A percentile compares a stretch with the other conserved stretches of the same genome.
phyloP scores from a whole-genome alignment of 768 basidiomycete genomes.

The Lyophyllum semitale region DNA sequence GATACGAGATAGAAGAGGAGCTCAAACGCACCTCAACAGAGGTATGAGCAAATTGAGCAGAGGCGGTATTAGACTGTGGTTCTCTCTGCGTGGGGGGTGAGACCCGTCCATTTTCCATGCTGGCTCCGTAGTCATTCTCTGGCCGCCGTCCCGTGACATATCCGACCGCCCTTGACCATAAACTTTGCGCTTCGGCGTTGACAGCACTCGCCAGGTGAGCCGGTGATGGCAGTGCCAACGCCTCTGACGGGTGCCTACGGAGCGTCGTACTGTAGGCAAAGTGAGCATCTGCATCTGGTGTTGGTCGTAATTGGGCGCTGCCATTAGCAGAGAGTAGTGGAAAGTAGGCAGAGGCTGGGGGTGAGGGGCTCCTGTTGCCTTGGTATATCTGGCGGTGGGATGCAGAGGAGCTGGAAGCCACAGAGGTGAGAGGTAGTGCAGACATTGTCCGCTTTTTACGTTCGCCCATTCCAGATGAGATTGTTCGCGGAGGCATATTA shows the following conservation, averaged over 20 bases:
- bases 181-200: conserved; percentile 47
- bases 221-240: conserved; percentile 45
- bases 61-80: conserved; percentile 54
- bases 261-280: conserved; percentile 86
- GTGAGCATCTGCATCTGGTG: conserved; percentile 67
- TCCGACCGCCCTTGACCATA: conserved; percentile 51
- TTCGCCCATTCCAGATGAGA: conserved; percentile 41
- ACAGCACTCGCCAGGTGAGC: conserved; percentile 47
- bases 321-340: conserved; percentile 53
- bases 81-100: conserved; percentile 29
- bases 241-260: conserved; percentile 62
- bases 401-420: conserved; percentile 38
- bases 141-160: conserved; percentile 39
- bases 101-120: conserved; percentile 41
- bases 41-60: conserved; percentile 67
- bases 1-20: conserved; percentile 1
- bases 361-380: conserved; percentile 47
- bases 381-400: conserved; percentile 29
- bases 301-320: conserved; percentile 52
- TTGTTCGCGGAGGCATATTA: conserved; percentile 22
- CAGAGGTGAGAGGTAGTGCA: conserved; percentile 31
- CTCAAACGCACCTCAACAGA: conserved; percentile 57
- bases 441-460: conserved; percentile 44
- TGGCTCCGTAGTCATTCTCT: conserved; percentile 26
- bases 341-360: conserved; percentile 84